Evolutionary conservation across 2,329 filamentous ascomycete genomes (phyloP).

Genomic region (Pseudogymnoascus sp.): DNA sequence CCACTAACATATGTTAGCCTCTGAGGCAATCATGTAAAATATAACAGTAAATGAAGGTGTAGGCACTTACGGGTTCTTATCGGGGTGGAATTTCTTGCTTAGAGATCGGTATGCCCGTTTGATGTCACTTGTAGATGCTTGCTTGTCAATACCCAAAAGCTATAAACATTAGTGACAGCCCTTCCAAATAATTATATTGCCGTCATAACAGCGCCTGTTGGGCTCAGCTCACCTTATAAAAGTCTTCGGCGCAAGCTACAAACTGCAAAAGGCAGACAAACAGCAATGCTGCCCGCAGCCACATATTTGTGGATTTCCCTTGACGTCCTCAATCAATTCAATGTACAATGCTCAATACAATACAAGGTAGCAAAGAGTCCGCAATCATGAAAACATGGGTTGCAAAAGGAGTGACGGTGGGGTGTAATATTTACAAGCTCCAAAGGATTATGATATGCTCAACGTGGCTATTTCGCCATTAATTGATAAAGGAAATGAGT

Average conservation of each 20-base stretch:
- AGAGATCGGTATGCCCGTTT: constrained; percentile 88
- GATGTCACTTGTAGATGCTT: constrained; percentile 77
- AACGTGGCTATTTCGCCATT: constrained; percentile 11
- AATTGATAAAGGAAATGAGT: constrained; percentile 6
- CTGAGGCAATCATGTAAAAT: not conserved
- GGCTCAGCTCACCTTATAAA: constrained; percentile 56
- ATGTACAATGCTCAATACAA: constrained; percentile 9
- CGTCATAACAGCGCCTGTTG: not conserved
- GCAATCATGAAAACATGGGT: constrained; percentile 9
- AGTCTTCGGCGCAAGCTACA: constrained; percentile 58
- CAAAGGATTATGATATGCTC: constrained; percentile 6
- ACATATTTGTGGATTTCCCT: constrained; percentile 31
- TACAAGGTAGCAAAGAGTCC: constrained; percentile 7
- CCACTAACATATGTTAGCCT: constrained; percentile 42
- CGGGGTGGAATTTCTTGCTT: constrained; percentile 93
- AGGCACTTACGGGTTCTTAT: constrained; percentile 82
- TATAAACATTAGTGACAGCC: constrained; percentile 30
- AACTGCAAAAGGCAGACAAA: constrained; percentile 47
- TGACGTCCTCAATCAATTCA: not conserved
- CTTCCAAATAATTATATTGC: not conserved
- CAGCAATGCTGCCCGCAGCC: constrained; percentile 42
- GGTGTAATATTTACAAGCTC: constrained; percentile 3
- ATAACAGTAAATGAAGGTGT: not conserved
- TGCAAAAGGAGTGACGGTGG: constrained; percentile 10
- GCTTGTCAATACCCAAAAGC: constrained; percentile 71